A percentile compares a stretch with the other conserved stretches of the same genome.
These are phyloP conservation scores for Solanum habrochaites DNA, from an alignment of 257 asterid genomes.

Conservation along the genomic window DNA sequence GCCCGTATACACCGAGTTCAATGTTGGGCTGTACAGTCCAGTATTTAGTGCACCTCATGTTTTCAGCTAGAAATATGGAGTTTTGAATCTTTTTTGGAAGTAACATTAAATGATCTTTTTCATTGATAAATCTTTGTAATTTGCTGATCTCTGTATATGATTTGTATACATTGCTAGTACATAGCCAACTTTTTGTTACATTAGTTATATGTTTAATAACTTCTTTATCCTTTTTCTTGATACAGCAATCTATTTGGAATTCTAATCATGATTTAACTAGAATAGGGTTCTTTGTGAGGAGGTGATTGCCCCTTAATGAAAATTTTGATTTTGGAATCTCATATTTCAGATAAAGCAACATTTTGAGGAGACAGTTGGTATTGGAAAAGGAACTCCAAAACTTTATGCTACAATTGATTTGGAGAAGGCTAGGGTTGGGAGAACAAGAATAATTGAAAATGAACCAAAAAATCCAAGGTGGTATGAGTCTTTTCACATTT, in stretches of 20 bases:
- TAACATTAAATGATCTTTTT: neutral
- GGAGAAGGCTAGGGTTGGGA: constrained; percentile 86
- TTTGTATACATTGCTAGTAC: neutral
- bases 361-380: constrained; percentile 67
- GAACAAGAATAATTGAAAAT: constrained; percentile 56
- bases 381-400: constrained; percentile 75
- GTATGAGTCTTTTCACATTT: constrained; percentile 78
- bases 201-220: neutral
- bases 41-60: neutral
- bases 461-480: constrained; percentile 71
- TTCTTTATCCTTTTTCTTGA: neutral
- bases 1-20: neutral
- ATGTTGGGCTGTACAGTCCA: neutral
- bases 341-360: constrained; percentile 41
- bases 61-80: neutral
- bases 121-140: neutral
- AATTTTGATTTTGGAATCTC: constrained; percentile 3
- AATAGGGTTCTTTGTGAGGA: neutral
- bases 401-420: constrained; percentile 74
- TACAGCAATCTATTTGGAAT: neutral
- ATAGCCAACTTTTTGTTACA: neutral
- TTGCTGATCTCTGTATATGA: neutral
- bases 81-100: neutral
- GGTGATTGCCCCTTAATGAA: neutral
- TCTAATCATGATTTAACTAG: neutral